Conservation (phyloP, 2,329 filamentous ascomycete genomes). For the Pseudopithomyces maydicus region DNA sequence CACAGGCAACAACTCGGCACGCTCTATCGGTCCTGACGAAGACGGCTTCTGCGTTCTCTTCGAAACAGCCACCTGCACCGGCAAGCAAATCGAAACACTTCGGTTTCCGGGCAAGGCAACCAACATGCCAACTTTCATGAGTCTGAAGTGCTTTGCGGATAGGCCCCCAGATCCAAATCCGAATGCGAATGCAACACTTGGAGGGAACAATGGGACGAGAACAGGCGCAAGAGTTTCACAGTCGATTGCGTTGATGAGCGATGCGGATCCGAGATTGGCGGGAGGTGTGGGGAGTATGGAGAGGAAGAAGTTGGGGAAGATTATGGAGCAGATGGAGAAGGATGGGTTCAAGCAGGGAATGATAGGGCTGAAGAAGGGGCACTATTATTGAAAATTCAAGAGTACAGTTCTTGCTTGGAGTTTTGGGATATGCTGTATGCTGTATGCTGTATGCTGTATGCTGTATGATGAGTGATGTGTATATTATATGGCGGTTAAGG, state of each 20-base stretch:
- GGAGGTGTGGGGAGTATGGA: slow-evolving; percentile 31
- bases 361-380: slow-evolving; percentile 38
- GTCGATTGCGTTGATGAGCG: background rate
- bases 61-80: slow-evolving; percentile 26
- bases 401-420: background rate
- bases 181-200: too few species aligned
- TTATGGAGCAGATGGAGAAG: slow-evolving; percentile 29
- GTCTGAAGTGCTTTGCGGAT: slow-evolving; percentile 30
- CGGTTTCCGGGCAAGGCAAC: slow-evolving; percentile 30
- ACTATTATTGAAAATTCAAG: slow-evolving; percentile 28
- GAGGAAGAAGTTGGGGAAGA: slow-evolving; percentile 21
- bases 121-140: slow-evolving; percentile 26
- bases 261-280: slow-evolving; percentile 22
- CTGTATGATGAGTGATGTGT: background rate
- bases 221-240: too few species aligned
- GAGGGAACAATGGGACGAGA: too few species aligned
- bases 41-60: slow-evolving; percentile 35
- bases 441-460: background rate
- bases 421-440: background rate
- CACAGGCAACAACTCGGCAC: slow-evolving; percentile 19
- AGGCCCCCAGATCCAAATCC: background rate
- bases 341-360: slow-evolving; percentile 34
- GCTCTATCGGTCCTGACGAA: slow-evolving; percentile 40
- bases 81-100: slow-evolving; percentile 20
- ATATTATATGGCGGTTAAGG: too few species aligned